Percentiles rank a stretch among this genome's conserved stretches.
phyloP scores from a whole-genome alignment of 106 monocot genomes.

The Cymbidium sinense region DNA sequence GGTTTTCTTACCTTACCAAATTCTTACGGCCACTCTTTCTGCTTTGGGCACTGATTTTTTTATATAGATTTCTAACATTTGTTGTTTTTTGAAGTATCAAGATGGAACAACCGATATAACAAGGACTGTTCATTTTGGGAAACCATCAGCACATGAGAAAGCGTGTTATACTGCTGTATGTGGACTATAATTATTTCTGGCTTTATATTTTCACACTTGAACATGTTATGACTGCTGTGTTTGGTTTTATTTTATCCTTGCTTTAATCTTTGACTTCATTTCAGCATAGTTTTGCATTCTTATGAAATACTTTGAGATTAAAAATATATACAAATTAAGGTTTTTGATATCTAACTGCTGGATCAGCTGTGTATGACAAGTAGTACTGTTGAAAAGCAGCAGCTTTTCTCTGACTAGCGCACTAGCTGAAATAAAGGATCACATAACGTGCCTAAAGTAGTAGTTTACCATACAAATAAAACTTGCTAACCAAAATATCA shows the following conservation, averaged over 20 bases:
- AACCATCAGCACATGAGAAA: constrained; percentile 92
- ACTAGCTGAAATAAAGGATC: neutral
- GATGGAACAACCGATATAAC: constrained; percentile 99
- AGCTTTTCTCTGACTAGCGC: neutral
- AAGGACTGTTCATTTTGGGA: constrained; percentile 97
- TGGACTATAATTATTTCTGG: constrained; percentile 4
- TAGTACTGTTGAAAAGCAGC: neutral
- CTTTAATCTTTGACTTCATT: neutral
- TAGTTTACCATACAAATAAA: neutral
- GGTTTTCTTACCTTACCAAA: constrained; percentile 30
- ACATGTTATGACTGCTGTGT: neutral
- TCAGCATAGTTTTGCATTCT: neutral
- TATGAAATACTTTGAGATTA: neutral
- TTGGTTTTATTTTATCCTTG: neutral
- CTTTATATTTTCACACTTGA: neutral
- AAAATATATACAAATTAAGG: neutral
- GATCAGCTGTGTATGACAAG: neutral
- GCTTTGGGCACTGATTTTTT: neutral
- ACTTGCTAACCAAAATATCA: neutral
- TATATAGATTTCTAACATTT: constrained; percentile 5
- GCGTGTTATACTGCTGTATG: constrained; percentile 92
- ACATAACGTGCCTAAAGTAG: neutral
- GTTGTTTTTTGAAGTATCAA: constrained; percentile 53
- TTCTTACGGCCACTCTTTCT: neutral
- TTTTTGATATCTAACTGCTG: neutral